These are phyloP conservation scores for Talaromyces borbonicus DNA, from an alignment of 495 filamentous ascomycete genomes.

Conservation along the genomic window DNA sequence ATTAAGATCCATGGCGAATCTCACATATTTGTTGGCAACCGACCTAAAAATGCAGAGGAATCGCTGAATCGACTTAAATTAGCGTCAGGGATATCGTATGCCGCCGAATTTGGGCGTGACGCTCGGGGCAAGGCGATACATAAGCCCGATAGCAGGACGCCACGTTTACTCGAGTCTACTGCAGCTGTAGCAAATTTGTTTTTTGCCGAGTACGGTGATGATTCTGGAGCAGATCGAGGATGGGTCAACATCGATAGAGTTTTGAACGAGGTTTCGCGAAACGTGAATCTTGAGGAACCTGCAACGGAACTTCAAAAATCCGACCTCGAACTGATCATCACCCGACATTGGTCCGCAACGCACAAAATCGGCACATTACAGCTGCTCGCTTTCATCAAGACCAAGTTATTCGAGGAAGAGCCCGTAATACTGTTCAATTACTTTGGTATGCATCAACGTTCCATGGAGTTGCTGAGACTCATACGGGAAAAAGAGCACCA, in stretches of 20 bases:
- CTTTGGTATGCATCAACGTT: constrained; percentile 24
- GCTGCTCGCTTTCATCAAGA: constrained; percentile 20
- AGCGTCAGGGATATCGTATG: constrained; percentile 19
- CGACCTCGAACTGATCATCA: constrained; percentile 13
- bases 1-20: constrained; percentile 24
- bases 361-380: constrained; percentile 18
- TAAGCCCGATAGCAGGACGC: constrained; percentile 17
- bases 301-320: constrained; percentile 10
- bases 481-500: constrained; percentile 20
- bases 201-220: constrained; percentile 13
- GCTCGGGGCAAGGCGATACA: constrained; percentile 14
- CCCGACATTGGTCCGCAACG: constrained; percentile 16
- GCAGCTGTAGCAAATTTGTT: constrained; percentile 19
- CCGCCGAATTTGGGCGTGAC: constrained; percentile 18
- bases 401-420: constrained; percentile 20
- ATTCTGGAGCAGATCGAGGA: constrained; percentile 10
- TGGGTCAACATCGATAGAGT: constrained; percentile 16
- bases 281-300: constrained; percentile 9
- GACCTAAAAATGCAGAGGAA: constrained; percentile 17
- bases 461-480: constrained; percentile 18
- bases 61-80: constrained; percentile 21
- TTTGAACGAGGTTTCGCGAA: constrained; percentile 18
- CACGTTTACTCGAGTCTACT: constrained; percentile 15
- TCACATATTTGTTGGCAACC: constrained; percentile 21
- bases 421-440: constrained; percentile 21